phyloP scores from a whole-genome alignment of 768 basidiomycete species.

The Lactarius trivialis region DNA sequence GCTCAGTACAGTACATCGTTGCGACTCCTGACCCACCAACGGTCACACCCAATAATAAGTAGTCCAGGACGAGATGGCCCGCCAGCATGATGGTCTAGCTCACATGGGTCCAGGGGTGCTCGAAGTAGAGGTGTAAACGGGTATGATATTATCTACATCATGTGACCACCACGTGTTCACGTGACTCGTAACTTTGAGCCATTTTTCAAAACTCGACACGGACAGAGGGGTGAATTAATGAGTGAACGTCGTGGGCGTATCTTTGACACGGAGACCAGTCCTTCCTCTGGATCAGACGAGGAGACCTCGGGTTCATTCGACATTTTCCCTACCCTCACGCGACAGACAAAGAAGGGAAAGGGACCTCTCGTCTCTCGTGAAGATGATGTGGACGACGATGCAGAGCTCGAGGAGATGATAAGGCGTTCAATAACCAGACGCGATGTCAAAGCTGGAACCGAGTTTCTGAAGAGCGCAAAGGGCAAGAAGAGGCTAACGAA shows the following conservation, averaged over 20 bases:
- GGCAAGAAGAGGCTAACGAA: constrained; percentile 63
- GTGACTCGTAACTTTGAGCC: too few relatives aligned
- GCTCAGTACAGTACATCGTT: too few relatives aligned
- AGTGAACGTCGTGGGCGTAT: background rate
- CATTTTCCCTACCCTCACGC: constrained; percentile 53
- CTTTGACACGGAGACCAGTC: background rate
- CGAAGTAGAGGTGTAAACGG: too few relatives aligned
- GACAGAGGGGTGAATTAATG: background rate
- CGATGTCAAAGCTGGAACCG: constrained; percentile 68
- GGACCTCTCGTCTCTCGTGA: constrained; percentile 17
- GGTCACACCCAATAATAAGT: too few relatives aligned
- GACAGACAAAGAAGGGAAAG: constrained; percentile 6
- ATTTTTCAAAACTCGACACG: too few relatives aligned
- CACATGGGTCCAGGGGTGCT: too few relatives aligned
- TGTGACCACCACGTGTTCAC: too few relatives aligned
- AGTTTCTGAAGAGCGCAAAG: constrained; percentile 70
- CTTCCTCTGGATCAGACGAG: constrained; percentile 10
- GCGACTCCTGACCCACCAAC: too few relatives aligned
- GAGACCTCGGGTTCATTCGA: constrained; percentile 38
- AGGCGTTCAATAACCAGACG: constrained; percentile 63
- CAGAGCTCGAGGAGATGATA: constrained; percentile 59
- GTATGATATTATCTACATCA: too few relatives aligned
- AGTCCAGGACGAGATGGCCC: too few relatives aligned
- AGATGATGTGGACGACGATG: constrained; percentile 40
- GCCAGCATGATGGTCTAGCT: too few relatives aligned